Percentiles rank a stretch among this genome's conserved stretches.
Evolutionary conservation across 345 rosid species (phyloP).

Genomic region (Syzygium oleosum): DNA sequence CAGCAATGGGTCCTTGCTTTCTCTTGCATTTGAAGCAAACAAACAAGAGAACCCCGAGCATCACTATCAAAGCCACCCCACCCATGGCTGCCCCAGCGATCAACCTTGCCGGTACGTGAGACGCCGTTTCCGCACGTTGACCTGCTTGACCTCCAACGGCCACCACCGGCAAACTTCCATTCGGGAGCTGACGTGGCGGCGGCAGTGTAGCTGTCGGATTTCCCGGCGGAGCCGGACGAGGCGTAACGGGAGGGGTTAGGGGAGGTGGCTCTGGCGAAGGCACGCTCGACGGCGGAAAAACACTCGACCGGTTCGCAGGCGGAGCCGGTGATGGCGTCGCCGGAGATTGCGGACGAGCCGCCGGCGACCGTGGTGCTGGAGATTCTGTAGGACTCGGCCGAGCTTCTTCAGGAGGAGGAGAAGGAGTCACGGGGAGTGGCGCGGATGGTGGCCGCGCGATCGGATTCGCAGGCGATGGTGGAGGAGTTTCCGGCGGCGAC

Average conservation of each 20-base stretch:
- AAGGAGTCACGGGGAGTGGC: not conserved
- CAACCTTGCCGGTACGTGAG: not conserved
- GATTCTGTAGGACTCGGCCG: not conserved
- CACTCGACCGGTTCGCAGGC: not conserved
- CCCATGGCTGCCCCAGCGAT: conserved; percentile 2
- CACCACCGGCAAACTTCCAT: conserved; percentile 12
- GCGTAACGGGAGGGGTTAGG: not conserved
- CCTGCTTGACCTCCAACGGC: conserved; percentile 5
- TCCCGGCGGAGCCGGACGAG: not conserved
- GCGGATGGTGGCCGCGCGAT: not conserved
- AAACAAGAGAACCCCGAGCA: not conserved
- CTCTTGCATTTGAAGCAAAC: conserved; percentile 6
- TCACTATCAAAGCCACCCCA: conserved; percentile 2
- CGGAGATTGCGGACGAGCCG: not conserved
- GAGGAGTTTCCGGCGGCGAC: not conserved
- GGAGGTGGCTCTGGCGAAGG: conserved; percentile 8
- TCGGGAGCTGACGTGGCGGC: not conserved
- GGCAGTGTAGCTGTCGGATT: conserved; percentile 1
- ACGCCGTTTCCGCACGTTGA: conserved; percentile 2
- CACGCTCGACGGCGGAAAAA: conserved; percentile 3
- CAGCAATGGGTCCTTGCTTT: conserved; percentile 1
- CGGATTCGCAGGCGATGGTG: not conserved
- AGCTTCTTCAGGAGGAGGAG: not conserved
- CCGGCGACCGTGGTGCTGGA: not conserved
- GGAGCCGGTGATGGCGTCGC: not conserved